phyloP scores from a whole-genome alignment of 2,329 filamentous ascomycete species.

The Sporothrix schenckii region DNA sequence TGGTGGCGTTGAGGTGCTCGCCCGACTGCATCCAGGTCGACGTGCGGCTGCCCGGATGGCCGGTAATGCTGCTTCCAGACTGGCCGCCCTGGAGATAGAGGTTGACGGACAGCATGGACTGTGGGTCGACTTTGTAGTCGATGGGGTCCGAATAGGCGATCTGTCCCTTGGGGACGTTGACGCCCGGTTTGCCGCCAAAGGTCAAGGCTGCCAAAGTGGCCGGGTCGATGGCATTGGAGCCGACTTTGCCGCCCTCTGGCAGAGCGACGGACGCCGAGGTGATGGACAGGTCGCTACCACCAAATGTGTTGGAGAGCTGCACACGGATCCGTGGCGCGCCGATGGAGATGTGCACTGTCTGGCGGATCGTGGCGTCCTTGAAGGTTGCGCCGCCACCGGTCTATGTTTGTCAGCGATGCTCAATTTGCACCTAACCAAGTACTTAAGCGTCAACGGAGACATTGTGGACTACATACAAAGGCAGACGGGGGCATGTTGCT shows the following conservation, averaged over 20 bases:
- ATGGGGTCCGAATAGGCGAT: constrained; percentile 65
- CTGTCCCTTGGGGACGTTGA: constrained; percentile 59
- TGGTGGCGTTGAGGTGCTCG: constrained; percentile 55
- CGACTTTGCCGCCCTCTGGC: constrained; percentile 57
- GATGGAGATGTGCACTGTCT: constrained; percentile 65
- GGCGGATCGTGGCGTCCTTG: constrained; percentile 64
- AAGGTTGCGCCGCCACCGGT: constrained; percentile 54
- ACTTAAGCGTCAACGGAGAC: no score
- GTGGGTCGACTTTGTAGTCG: constrained; percentile 54
- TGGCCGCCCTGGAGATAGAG: constrained; percentile 63
- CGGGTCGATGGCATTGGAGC: constrained; percentile 56
- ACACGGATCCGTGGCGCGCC: constrained; percentile 61
- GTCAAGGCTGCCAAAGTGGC: constrained; percentile 57
- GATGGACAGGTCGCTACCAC: constrained; percentile 60
- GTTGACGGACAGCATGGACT: constrained; percentile 59
- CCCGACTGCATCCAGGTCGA: constrained; percentile 63
- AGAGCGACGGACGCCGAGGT: constrained; percentile 61
- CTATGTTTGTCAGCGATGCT: constrained; percentile 32
- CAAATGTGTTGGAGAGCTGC: constrained; percentile 68
- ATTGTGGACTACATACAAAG: constrained; percentile 51
- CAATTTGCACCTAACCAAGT: no score
- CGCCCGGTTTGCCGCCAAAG: constrained; percentile 55
- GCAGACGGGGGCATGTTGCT: constrained; percentile 63
- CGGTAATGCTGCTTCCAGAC: constrained; percentile 59
- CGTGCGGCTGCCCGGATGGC: constrained; percentile 66